Evolutionary conservation across 208 protist genomes (phyloP).

Genomic region (Plasmodiophora brassicae): DNA sequence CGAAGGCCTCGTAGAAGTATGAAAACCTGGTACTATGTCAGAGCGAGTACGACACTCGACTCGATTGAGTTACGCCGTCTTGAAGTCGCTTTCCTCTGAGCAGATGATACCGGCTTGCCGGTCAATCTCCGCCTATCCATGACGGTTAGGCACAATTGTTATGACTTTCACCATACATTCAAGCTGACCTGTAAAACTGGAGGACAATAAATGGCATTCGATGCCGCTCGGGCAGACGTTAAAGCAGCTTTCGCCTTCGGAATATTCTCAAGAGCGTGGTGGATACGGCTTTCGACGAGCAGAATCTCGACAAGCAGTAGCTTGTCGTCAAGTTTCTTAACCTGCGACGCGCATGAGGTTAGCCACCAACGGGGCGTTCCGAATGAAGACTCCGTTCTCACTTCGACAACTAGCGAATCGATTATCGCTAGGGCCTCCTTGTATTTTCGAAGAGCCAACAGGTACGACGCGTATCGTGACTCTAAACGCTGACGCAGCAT

Average conservation of each 20-base stretch:
- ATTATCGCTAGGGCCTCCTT: constrained; percentile 70
- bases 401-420: constrained; percentile 48
- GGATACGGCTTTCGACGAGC: constrained; percentile 89
- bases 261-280: constrained; percentile 83
- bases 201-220: constrained; percentile 96
- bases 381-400: constrained; percentile 13
- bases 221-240: constrained; percentile 87
- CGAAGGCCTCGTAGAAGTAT: constrained; percentile 97
- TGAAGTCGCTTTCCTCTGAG: constrained; percentile 93
- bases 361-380: background rate
- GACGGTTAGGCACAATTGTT: background rate
- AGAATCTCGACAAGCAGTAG: constrained; percentile 91
- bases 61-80: constrained; percentile 73
- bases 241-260: constrained; percentile 86
- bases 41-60: background rate
- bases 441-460: constrained; percentile 74
- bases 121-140: constrained; percentile 86
- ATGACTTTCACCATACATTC: background rate
- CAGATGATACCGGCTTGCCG: constrained; percentile 89
- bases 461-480: constrained; percentile 77
- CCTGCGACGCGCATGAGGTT: constrained; percentile 37
- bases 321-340: constrained; percentile 94
- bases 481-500: constrained; percentile 90
- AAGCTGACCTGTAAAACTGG: constrained; percentile 78
- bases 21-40: constrained; percentile 68